These are phyloP conservation scores for Alternaria viburni DNA, from an alignment of 2,329 filamentous ascomycete genomes.

Conservation along the genomic window DNA sequence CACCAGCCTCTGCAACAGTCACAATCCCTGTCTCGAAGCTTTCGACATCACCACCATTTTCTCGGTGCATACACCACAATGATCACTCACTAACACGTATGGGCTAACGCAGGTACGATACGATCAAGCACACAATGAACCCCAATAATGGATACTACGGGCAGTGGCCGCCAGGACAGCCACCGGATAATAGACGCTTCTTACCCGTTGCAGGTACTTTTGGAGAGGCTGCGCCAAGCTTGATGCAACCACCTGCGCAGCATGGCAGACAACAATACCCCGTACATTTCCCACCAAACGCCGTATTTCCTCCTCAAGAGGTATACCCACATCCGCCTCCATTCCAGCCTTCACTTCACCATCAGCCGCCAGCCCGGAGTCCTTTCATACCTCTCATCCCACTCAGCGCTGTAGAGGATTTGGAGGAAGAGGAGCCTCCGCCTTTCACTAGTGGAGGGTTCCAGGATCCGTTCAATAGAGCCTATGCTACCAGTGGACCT, in stretches of 20 bases:
- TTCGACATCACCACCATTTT: slow-evolving; percentile 14
- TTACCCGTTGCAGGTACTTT: slow-evolving; percentile 29
- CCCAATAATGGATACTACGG: slow-evolving; percentile 26
- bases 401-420: slow-evolving; percentile 27
- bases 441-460: slow-evolving; percentile 20
- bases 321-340: slow-evolving; percentile 18
- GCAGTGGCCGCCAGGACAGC: slow-evolving; percentile 28
- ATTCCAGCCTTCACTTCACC: slow-evolving; percentile 14
- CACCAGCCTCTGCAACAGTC: slow-evolving; percentile 1
- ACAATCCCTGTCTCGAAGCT: slow-evolving; percentile 17
- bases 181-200: slow-evolving; percentile 25
- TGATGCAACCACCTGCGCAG: slow-evolving; percentile 14
- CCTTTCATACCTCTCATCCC: slow-evolving; percentile 31
- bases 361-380: slow-evolving; percentile 14
- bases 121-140: slow-evolving; percentile 25
- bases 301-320: slow-evolving; percentile 24
- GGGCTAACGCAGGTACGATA: slow-evolving; percentile 15
- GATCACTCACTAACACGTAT: slow-evolving; percentile 24
- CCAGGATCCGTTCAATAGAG: slow-evolving; percentile 31
- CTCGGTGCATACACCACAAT: slow-evolving; percentile 16
- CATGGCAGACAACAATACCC: slow-evolving; percentile 20
- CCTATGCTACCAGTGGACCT: slow-evolving; percentile 34
- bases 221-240: slow-evolving; percentile 18
- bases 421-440: slow-evolving; percentile 18
- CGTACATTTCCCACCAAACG: slow-evolving; percentile 18